Conservation (phyloP, 768 basidiomycete genomes). For the Cystobasidiopsis lactophilus region DNA sequence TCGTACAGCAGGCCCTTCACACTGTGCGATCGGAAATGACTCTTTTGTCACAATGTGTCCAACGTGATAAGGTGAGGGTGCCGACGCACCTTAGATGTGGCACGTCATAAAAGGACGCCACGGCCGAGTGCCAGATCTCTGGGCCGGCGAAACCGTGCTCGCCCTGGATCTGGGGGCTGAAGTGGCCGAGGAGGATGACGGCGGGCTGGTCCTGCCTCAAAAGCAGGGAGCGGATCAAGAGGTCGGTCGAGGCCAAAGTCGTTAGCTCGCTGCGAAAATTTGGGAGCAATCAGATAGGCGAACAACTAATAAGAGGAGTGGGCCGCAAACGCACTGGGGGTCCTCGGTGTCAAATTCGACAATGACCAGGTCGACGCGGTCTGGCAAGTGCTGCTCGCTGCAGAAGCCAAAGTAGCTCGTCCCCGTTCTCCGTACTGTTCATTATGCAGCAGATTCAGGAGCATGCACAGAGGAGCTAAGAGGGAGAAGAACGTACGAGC, state of each 20-base stretch:
- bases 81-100: slow-evolving; percentile 50
- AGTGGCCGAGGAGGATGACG: slow-evolving; percentile 84
- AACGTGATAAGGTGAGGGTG: background rate
- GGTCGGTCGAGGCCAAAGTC: slow-evolving; percentile 62
- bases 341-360: slow-evolving; percentile 88
- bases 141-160: slow-evolving; percentile 67
- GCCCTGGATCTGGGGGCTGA: slow-evolving; percentile 61
- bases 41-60: background rate
- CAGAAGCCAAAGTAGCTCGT: slow-evolving; percentile 92
- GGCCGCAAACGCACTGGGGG: slow-evolving; percentile 56
- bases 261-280: slow-evolving; percentile 37
- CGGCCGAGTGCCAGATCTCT: slow-evolving; percentile 67
- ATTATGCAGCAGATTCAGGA: background rate
- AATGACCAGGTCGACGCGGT: slow-evolving; percentile 79
- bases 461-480: background rate
- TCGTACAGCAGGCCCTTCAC: slow-evolving; percentile 63
- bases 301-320: slow-evolving; percentile 12
- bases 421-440: slow-evolving; percentile 53
- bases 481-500: slow-evolving; percentile 28
- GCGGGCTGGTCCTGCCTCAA: slow-evolving; percentile 77
- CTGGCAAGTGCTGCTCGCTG: slow-evolving; percentile 76
- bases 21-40: slow-evolving; percentile 25
- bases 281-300: background rate
- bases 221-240: slow-evolving; percentile 75
- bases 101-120: slow-evolving; percentile 93